These are phyloP conservation scores for Agaricus subrufescens DNA, from an alignment of 768 basidiomycete genomes.

Conservation along the genomic window DNA sequence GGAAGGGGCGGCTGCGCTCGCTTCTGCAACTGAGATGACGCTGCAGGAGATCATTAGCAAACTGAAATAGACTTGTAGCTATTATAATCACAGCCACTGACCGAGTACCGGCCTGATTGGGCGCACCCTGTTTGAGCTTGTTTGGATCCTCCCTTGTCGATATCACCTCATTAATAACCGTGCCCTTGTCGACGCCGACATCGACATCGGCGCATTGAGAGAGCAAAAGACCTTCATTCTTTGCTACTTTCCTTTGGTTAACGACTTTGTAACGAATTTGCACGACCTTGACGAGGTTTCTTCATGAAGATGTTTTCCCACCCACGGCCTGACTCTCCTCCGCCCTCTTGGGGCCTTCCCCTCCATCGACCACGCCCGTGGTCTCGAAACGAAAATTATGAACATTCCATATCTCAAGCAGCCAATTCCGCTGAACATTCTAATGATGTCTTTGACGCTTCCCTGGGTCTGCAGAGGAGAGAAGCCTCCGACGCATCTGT, in stretches of 20 bases:
- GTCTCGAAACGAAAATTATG: slow-evolving; percentile 57
- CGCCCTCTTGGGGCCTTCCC: not conserved
- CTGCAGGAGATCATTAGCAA: slow-evolving; percentile 26
- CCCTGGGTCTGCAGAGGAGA: slow-evolving; percentile 22
- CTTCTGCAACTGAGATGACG: slow-evolving; percentile 20
- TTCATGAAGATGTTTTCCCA: slow-evolving; percentile 4
- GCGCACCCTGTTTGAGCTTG: not conserved
- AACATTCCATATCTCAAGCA: slow-evolving; percentile 19
- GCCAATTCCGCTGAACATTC: slow-evolving; percentile 7
- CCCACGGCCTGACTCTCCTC: slow-evolving; percentile 5
- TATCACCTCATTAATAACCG: not conserved
- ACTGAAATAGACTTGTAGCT: slow-evolving; percentile 7
- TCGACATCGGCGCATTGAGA: slow-evolving; percentile 2
- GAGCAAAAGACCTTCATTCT: not conserved
- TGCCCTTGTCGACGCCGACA: not conserved
- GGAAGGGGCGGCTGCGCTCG: slow-evolving; percentile 19
- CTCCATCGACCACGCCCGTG: slow-evolving; percentile 37
- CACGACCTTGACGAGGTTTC: slow-evolving; percentile 6
- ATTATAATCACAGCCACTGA: not conserved
- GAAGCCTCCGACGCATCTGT: slow-evolving; percentile 63
- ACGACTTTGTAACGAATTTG: slow-evolving; percentile 2
- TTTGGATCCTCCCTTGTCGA: slow-evolving; percentile 1
- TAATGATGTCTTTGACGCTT: slow-evolving; percentile 14
- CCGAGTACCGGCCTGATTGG: not conserved
- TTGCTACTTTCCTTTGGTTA: slow-evolving; percentile 2